Evolutionary conservation across 2,329 filamentous ascomycete species (phyloP).

Genomic region (Xylaria sp.): DNA sequence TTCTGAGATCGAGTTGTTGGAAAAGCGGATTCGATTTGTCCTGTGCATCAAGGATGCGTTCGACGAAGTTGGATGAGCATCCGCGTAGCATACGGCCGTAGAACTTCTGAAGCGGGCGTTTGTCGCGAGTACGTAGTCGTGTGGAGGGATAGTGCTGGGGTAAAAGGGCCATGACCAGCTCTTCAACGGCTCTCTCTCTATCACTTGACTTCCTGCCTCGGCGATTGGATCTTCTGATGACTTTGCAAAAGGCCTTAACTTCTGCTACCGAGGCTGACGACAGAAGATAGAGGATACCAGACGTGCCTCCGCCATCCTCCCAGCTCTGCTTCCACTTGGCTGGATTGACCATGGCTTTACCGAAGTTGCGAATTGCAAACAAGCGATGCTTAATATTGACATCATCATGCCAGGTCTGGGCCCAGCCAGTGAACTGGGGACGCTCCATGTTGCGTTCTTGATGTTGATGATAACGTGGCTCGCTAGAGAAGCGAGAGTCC

Average conservation of each 20-base stretch:
- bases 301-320: slow-evolving; percentile 29
- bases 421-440: slow-evolving; percentile 26
- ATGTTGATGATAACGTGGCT: neutral
- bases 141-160: slow-evolving; percentile 33
- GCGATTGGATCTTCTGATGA: slow-evolving; percentile 23
- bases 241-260: slow-evolving; percentile 27
- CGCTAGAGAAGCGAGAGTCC: neutral
- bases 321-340: slow-evolving; percentile 24
- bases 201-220: slow-evolving; percentile 28
- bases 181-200: slow-evolving; percentile 23
- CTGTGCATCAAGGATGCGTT: slow-evolving; percentile 23
- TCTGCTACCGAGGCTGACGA: slow-evolving; percentile 29
- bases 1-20: slow-evolving; percentile 19
- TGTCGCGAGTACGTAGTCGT: slow-evolving; percentile 21
- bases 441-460: slow-evolving; percentile 15
- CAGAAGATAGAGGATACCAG: slow-evolving; percentile 29
- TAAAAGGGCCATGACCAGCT: slow-evolving; percentile 31
- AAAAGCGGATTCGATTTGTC: slow-evolving; percentile 32
- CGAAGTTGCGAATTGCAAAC: slow-evolving; percentile 25
- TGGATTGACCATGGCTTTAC: slow-evolving; percentile 17
- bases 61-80: slow-evolving; percentile 32
- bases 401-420: slow-evolving; percentile 27
- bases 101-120: slow-evolving; percentile 30
- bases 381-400: slow-evolving; percentile 8
- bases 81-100: slow-evolving; percentile 30